Base-by-base conservation (phyloP, 768 basidiomycete genomes). In the Inosperma sp. region DNA sequence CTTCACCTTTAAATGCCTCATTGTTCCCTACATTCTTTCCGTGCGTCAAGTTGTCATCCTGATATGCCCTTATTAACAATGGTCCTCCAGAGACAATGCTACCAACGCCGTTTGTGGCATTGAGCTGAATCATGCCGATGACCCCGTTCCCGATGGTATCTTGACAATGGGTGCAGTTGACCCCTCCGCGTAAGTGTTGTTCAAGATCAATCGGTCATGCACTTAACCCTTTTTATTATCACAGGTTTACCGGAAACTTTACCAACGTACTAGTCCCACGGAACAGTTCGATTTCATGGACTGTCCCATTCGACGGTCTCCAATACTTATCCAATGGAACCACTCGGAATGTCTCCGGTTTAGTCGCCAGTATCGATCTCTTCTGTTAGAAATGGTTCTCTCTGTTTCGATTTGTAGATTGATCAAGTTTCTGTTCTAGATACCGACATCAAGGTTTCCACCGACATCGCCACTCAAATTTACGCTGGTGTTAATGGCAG, bases 21-120 rank as follows among this genome's bases (percentile, higher is more conserved):
- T 35, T 52, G 31, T 45, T 52, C 29, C 41, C 41, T 5, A 9
- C 35, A 23, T 52, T 52, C 26, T 17, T 52, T 36, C 17, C 25
- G 51, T 52, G 33, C 23, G 51, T 52, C 43, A 19, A 21, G n/a
- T 31, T 51, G 8, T 17, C n/a, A 23, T 46, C 5, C 6, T 34
- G 6, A 25, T 33, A 16, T 17, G 7, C 14, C 35, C n/a, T 16
- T 12, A 36, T 25, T 27, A 17, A 26, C 42, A 30, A 25, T 6
- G n/a, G 17, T 9, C 22, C 14, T 16, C 13, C 27, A 46, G 44
- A 17, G 6, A 23, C 7, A 46, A 31, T 14, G 26, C 41, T 34
- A 31, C 49, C 4, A 8, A 22, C 7, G 49, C 49, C 8, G 49
- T 50, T 22, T 50, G 49, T 14, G 49, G 49, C 7, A 50, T 50